phyloP scores from a whole-genome alignment of 2,329 filamentous ascomycete genomes.

The Cordyceps cicadae region DNA sequence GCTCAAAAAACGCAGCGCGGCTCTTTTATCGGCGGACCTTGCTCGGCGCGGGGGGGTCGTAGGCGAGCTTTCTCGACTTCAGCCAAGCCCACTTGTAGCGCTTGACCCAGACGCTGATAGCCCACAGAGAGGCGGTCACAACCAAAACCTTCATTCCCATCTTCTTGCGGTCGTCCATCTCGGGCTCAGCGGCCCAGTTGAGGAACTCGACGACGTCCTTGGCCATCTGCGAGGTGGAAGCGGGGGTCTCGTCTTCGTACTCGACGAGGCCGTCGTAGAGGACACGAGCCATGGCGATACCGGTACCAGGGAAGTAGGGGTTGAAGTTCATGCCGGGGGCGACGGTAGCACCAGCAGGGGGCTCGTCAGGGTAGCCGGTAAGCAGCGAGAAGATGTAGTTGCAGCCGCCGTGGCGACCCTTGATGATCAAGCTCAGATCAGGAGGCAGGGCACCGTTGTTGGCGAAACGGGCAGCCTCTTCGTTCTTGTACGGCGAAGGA shows the following conservation, averaged over 20 bases:
- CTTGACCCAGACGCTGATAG: slow-evolving; percentile 94
- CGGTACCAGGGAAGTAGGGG: slow-evolving; percentile 98
- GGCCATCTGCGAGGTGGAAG: slow-evolving; percentile 96
- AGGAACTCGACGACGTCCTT: slow-evolving; percentile 99
- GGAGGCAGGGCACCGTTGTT: slow-evolving; percentile 98
- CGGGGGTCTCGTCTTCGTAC: slow-evolving; percentile 93
- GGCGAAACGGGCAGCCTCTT: slow-evolving; percentile 93
- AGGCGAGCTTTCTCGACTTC: slow-evolving; percentile 91
- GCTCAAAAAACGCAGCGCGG: slow-evolving; percentile 11
- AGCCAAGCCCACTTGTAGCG: slow-evolving; percentile 98
- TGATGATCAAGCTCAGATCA: slow-evolving; percentile 95
- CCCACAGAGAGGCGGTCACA: slow-evolving; percentile 69
- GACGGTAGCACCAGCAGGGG: slow-evolving; percentile 79
- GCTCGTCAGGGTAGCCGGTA: slow-evolving; percentile 95
- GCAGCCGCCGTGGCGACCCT: slow-evolving; percentile 94
- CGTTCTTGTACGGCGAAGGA: slow-evolving; percentile 93
- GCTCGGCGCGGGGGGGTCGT: slow-evolving; percentile 62
- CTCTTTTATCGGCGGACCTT: slow-evolving; percentile 40
- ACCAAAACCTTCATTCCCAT: slow-evolving; percentile 97
- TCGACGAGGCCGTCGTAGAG: slow-evolving; percentile 96
- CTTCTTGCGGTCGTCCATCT: slow-evolving; percentile 99
- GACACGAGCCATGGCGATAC: slow-evolving; percentile 98
- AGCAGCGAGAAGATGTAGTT: slow-evolving; percentile 97
- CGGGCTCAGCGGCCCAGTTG: slow-evolving; percentile 97
- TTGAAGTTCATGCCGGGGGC: slow-evolving; percentile 97